A percentile compares a stretch with the other conserved stretches of the same genome.
phyloP scores from a whole-genome alignment of 31 red algal genomes.

The Odonthalia washingtoniensis region DNA sequence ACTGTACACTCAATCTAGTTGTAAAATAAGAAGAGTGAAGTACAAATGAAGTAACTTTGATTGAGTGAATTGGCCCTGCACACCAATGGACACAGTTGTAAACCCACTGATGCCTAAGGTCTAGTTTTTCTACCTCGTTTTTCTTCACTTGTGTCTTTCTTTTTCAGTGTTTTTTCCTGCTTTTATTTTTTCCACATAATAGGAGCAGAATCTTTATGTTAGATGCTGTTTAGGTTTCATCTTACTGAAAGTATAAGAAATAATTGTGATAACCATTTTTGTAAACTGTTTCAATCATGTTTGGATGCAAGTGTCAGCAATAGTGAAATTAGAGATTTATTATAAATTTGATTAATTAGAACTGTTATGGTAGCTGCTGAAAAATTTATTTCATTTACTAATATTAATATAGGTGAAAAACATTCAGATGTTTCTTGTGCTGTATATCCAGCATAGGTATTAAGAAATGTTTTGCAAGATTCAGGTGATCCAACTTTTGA shows the following conservation, averaged over 20 bases:
- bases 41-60: no score
- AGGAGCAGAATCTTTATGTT: conserved; percentile 77
- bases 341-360: conserved; percentile 56
- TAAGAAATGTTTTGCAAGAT: conserved; percentile 46
- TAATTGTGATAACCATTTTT: conserved; percentile 58
- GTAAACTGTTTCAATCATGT: conserved; percentile 44
- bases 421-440: conserved; percentile 38
- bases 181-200: no score
- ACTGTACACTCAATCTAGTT: no score
- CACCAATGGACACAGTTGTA: no score
- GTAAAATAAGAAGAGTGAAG: no score
- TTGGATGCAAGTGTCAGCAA: conserved; percentile 61
- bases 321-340: conserved; percentile 56
- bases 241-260: conserved; percentile 54
- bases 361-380: conserved; percentile 48
- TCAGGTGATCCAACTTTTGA: conserved; percentile 53
- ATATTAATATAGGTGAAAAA: conserved; percentile 46
- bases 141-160: no score
- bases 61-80: no score
- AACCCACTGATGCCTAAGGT: no score
- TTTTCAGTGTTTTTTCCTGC: no score
- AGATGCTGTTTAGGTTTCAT: conserved; percentile 81
- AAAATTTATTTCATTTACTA: conserved; percentile 29
- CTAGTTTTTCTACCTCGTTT: no score
- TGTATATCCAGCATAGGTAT: conserved; percentile 39